These are phyloP conservation scores for Elsinoe necatrix DNA, from an alignment of 2,329 filamentous ascomycete species.

Conservation along the genomic window DNA sequence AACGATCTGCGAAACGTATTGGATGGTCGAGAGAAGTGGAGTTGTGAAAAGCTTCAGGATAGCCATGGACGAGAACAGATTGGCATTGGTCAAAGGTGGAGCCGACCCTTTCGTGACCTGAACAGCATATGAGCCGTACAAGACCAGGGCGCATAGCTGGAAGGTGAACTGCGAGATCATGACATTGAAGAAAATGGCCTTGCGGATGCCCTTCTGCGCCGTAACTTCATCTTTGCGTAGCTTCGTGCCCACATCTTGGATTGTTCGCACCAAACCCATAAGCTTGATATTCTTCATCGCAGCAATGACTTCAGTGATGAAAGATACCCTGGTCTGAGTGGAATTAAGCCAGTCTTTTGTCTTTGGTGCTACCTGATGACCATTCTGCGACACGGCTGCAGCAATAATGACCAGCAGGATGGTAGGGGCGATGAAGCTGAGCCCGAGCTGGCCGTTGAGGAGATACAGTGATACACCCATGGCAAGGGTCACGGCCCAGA, in stretches of 20 bases:
- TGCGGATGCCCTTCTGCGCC: conserved; percentile 19
- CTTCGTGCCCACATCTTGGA: conserved; percentile 20
- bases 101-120: conserved; percentile 19
- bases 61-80: conserved; percentile 24
- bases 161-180: conserved; percentile 23
- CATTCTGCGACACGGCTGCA: conserved; percentile 18
- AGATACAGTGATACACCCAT: conserved; percentile 23
- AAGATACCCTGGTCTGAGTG: conserved; percentile 23
- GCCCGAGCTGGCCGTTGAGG: conserved; percentile 24
- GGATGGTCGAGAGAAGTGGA: conserved; percentile 21
- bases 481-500: conserved; percentile 23
- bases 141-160: conserved; percentile 21
- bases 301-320: conserved; percentile 21
- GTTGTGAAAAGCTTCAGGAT: conserved; percentile 24
- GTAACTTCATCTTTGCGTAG: conserved; percentile 22
- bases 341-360: conserved; percentile 21
- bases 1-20: conserved; percentile 20
- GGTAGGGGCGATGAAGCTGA: conserved; percentile 24
- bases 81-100: conserved; percentile 20
- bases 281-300: conserved; percentile 25
- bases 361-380: conserved; percentile 20
- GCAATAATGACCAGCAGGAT: conserved; percentile 19
- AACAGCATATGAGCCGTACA: conserved; percentile 22
- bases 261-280: conserved; percentile 21
- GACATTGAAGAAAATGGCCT: conserved; percentile 18